phyloP scores from a whole-genome alignment of 2,329 filamentous ascomycete species.

The Lecanicillium sp. region DNA sequence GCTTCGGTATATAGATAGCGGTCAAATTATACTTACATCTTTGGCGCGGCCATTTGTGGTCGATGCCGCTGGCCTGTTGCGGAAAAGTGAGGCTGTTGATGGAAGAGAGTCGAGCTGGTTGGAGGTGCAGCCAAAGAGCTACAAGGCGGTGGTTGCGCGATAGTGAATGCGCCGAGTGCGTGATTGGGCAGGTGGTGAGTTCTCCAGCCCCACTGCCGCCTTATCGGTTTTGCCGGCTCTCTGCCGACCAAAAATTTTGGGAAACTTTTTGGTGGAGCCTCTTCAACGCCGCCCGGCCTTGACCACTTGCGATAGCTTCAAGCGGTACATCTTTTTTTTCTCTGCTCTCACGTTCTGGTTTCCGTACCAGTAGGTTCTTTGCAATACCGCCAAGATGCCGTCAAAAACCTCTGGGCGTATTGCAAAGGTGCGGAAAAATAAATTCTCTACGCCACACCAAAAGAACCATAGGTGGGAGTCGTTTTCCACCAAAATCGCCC shows the following conservation, averaged over 20 bases:
- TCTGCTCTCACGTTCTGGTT: conserved; percentile 10
- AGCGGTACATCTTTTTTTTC: conserved; percentile 12
- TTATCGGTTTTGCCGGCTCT: conserved; percentile 29
- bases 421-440: conserved; percentile 60
- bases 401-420: conserved; percentile 56
- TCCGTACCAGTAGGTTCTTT: conserved; percentile 12
- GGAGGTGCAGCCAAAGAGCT: conserved; percentile 1
- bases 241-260: conserved; percentile 23
- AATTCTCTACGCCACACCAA: conserved; percentile 62
- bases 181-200: conserved; percentile 20
- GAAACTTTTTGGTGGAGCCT: conserved; percentile 12
- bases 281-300: background rate
- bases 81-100: background rate
- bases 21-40: conserved; percentile 30
- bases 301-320: conserved; percentile 3
- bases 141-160: conserved; percentile 1
- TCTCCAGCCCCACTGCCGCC: conserved; percentile 6
- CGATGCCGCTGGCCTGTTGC: background rate
- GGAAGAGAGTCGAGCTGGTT: background rate
- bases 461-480: conserved; percentile 87
- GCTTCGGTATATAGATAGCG: conserved; percentile 1
- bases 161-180: conserved; percentile 20
- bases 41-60: conserved; percentile 34
- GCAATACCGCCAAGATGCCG: conserved; percentile 43
- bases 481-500: conserved; percentile 82